Evolutionary conservation across 768 basidiomycete genomes (phyloP), one percentile per base, ranked within the genome.

Genomic region (Hericium rajendrae): DNA sequence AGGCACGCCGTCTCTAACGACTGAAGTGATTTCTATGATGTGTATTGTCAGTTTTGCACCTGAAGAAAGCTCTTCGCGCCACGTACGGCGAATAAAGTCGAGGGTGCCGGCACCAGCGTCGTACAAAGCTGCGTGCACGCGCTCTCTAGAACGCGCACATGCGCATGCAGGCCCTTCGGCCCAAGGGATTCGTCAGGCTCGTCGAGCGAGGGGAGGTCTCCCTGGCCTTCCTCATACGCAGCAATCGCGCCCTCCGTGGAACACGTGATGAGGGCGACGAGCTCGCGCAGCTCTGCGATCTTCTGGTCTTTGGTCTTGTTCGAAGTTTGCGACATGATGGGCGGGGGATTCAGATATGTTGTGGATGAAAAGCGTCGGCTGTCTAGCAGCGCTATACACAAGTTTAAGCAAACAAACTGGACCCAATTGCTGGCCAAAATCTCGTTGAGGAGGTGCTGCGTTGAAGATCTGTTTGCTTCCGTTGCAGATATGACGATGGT

Each of bases 1-100:
- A 77, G 54, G 48, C 70, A 73, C 5, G 70, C 67, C 18, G 38
- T 20, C 52, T 38, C 38, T 6, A n/a, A 50, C 18, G 13, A 58
- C 53, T 18, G 49, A 16, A 20, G 4, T 18, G 56, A 62, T 56
- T 20, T 40, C 22, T 37, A 15, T 12, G 20, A 28, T 8, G 0
- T 5, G 6, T 20, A n/a, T 2, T 4, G 41, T 9, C n/a, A 43
- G 11, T 9, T 20, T 11, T 11, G 12, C 8, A 16, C 9, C 16
- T 37, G 38, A 18, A 26, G 18, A 20, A 28, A 26, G 26, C 18
- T 32, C 8, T 10, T 10, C 32, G 32, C 32, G 32, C 32, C 10
- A 55, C 64, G 20, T 54, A 64, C 58, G 52, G 64, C 61, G 57
- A 54, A 28, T 15, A 67, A 46, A 22, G 58, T 60, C 26, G 59